phyloP scores from a whole-genome alignment of 306 rosid genomes.

The Quercus rubra region DNA sequence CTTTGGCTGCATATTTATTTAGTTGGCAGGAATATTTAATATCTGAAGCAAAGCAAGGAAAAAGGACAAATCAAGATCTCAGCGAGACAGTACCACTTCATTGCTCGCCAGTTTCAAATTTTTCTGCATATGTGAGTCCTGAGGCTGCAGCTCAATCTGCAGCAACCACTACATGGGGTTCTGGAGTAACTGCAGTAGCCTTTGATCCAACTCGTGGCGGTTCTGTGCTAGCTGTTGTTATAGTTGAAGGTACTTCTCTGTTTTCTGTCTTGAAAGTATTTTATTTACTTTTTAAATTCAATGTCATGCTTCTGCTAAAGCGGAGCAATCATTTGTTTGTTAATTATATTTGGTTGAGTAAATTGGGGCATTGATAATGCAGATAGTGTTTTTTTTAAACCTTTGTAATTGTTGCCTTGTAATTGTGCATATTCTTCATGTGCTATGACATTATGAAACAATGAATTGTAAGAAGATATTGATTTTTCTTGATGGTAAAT shows the following conservation, averaged over 20 bases:
- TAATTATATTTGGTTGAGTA: background rate
- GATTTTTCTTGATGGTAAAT: no score
- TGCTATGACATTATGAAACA: background rate
- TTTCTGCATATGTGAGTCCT: conserved; percentile 97
- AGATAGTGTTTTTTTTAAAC: background rate
- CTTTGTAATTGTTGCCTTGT: conserved; percentile 1
- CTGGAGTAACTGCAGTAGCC: conserved; percentile 99
- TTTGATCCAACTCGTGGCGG: conserved; percentile 98
- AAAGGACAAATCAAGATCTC: conserved; percentile 58
- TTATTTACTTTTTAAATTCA: background rate
- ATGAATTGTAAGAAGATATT: no score
- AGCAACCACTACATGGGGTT: conserved; percentile 99
- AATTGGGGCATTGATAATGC: background rate
- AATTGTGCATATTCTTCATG: background rate
- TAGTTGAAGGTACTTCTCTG: conserved; percentile 77
- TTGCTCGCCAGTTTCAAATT: conserved; percentile 96
- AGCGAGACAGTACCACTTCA: conserved; percentile 72
- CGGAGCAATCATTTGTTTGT: background rate
- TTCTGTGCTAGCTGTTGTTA: conserved; percentile 92
- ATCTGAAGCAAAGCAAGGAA: conserved; percentile 75
- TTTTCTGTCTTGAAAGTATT: conserved; percentile 2
- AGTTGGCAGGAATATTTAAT: conserved; percentile 91
- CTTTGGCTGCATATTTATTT: conserved; percentile 89
- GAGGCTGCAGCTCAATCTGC: conserved; percentile 99
- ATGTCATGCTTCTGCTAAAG: background rate